Percentiles rank a stretch among this genome's conserved stretches.
These are phyloP conservation scores for Chaetomium fimeti DNA, from an alignment of 495 filamentous ascomycete species.

Conservation along the genomic window DNA sequence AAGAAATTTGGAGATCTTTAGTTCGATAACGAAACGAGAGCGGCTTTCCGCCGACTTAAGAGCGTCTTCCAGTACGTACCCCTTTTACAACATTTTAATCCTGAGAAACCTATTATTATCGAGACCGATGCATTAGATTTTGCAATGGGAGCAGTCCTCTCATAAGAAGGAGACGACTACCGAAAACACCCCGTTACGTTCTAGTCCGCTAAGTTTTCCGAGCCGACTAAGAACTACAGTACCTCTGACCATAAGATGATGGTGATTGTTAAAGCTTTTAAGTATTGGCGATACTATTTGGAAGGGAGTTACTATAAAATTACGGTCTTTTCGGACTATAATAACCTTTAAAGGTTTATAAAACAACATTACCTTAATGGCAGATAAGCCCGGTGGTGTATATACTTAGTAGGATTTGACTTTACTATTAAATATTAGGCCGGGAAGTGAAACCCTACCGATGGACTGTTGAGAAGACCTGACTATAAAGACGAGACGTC, in stretches of 20 bases:
- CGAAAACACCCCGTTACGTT: background rate
- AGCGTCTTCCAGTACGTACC: background rate
- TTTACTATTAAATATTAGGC: background rate
- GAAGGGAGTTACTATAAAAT: too few relatives aligned
- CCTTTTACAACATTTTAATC: background rate
- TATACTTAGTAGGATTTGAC: too few relatives aligned
- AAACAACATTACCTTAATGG: too few relatives aligned
- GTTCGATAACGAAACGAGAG: background rate
- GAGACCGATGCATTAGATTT: background rate
- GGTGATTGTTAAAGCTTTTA: too few relatives aligned
- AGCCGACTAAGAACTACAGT: background rate
- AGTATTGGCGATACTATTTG: too few relatives aligned
- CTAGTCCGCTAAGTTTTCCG: background rate
- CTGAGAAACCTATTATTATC: background rate
- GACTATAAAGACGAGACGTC: background rate
- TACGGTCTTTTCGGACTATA: too few relatives aligned
- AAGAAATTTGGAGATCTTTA: background rate
- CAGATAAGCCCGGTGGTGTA: too few relatives aligned
- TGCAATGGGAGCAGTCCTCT: background rate
- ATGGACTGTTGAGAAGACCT: background rate
- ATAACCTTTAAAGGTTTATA: too few relatives aligned
- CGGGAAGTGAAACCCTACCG: background rate
- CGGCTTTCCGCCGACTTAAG: background rate
- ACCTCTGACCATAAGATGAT: background rate
- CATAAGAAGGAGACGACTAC: background rate